Percentiles rank a stretch among this genome's conserved stretches.
Conservation (phyloP, 495 filamentous ascomycete genomes). For the Xylaria castorea region DNA sequence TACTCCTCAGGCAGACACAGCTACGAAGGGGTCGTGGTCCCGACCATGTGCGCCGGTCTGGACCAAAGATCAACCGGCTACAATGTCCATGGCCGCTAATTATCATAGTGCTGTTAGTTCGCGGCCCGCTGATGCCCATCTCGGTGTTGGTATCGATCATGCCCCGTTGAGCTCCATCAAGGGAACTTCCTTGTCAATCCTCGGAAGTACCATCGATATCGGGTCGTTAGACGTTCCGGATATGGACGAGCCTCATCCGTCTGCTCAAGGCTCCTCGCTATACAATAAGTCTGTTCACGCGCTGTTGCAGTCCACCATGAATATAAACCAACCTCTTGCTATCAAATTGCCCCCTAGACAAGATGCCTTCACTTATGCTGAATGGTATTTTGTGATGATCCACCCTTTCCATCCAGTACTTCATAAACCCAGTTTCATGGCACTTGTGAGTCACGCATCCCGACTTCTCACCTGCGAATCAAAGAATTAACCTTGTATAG, state of each 20-base stretch:
- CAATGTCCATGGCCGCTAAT: slow-evolving; percentile 34
- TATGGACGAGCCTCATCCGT: slow-evolving; percentile 63
- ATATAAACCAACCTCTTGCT: slow-evolving; percentile 62
- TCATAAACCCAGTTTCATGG: slow-evolving; percentile 73
- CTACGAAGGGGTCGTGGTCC: slow-evolving; percentile 49
- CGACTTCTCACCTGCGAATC: neutral
- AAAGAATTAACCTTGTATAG: slow-evolving; percentile 43
- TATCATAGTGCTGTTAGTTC: slow-evolving; percentile 39
- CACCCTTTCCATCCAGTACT: slow-evolving; percentile 76
- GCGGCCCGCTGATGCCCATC: slow-evolving; percentile 69
- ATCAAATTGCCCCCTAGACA: slow-evolving; percentile 61
- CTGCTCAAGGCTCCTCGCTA: slow-evolving; percentile 50
- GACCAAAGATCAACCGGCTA: slow-evolving; percentile 48
- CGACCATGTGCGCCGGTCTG: slow-evolving; percentile 55
- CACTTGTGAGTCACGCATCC: slow-evolving; percentile 57
- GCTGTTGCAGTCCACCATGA: slow-evolving; percentile 66
- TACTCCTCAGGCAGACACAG: neutral
- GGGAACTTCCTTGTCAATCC: slow-evolving; percentile 73
- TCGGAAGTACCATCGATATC: slow-evolving; percentile 79
- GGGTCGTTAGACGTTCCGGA: slow-evolving; percentile 71
- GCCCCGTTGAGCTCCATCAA: slow-evolving; percentile 73
- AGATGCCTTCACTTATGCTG: slow-evolving; percentile 66
- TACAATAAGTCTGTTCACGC: slow-evolving; percentile 73
- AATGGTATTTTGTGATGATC: slow-evolving; percentile 75
- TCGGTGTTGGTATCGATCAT: slow-evolving; percentile 73